A percentile compares a stretch with the other conserved stretches of the same genome.
These are phyloP conservation scores for Colletotrichum sp. DNA, from an alignment of 2,329 filamentous ascomycete genomes.

Conservation along the genomic window DNA sequence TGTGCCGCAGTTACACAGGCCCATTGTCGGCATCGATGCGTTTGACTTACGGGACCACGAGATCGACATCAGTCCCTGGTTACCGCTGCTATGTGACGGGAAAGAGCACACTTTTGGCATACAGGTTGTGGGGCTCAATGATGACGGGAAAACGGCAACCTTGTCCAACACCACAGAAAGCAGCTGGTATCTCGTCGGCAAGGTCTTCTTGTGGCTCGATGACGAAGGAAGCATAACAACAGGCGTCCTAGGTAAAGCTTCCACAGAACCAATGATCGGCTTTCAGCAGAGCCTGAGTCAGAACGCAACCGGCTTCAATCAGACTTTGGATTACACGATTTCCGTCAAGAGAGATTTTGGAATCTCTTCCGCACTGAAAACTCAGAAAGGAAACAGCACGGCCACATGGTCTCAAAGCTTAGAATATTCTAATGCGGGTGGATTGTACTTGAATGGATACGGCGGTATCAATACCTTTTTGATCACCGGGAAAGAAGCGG, in stretches of 20 bases:
- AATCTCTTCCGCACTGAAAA: constrained; percentile 55
- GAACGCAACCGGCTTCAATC: constrained; percentile 58
- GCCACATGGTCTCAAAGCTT: constrained; percentile 63
- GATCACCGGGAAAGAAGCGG: constrained; percentile 33
- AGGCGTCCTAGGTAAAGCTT: constrained; percentile 39
- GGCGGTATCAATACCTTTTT: constrained; percentile 31
- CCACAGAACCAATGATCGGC: constrained; percentile 46
- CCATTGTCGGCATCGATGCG: constrained; percentile 78
- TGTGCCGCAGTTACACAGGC: constrained; percentile 77
- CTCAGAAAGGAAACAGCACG: constrained; percentile 44
- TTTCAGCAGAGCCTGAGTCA: constrained; percentile 53
- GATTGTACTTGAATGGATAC: constrained; percentile 21
- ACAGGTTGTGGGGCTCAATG: constrained; percentile 67
- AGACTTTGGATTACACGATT: constrained; percentile 64
- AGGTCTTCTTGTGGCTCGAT: constrained; percentile 78
- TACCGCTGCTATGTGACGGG: constrained; percentile 72
- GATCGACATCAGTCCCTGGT: constrained; percentile 81
- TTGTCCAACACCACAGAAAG: constrained; percentile 61
- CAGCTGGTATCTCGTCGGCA: constrained; percentile 79
- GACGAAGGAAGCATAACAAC: constrained; percentile 54
- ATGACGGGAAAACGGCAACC: constrained; percentile 44
- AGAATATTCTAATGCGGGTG: constrained; percentile 59
- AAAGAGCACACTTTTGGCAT: constrained; percentile 70
- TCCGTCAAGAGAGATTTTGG: constrained; percentile 58
- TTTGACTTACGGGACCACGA: constrained; percentile 82